Evolutionary conservation across 768 basidiomycete genomes (phyloP).

Genomic region (Dacryopinax primogenitus): DNA sequence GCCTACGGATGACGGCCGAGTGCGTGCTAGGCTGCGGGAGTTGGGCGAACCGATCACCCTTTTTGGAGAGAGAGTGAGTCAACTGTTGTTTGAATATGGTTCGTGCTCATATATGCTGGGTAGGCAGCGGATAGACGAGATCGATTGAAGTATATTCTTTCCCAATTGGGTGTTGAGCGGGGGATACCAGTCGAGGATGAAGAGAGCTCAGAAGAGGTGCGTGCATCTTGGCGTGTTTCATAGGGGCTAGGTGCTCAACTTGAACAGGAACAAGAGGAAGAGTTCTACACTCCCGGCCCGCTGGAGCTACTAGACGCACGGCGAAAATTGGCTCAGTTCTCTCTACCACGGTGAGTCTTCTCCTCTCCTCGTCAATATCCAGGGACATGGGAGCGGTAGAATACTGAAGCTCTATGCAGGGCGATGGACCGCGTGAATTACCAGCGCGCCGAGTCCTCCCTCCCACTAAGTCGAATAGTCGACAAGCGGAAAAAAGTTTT

Average conservation of each 20-base stretch:
- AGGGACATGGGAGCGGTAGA: constrained; percentile 10
- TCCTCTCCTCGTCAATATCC: neutral
- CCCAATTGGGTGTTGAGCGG: constrained; percentile 79
- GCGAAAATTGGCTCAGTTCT: constrained; percentile 79
- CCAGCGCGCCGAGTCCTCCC: constrained; percentile 78
- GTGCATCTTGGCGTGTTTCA: constrained; percentile 1
- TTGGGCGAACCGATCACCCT: constrained; percentile 95
- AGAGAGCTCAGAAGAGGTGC: constrained; percentile 56
- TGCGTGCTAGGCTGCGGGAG: constrained; percentile 77
- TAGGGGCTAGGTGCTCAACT: constrained; percentile 1
- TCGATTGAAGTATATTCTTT: constrained; percentile 85
- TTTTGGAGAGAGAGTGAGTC: constrained; percentile 85
- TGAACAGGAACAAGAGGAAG: constrained; percentile 51
- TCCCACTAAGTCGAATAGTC: constrained; percentile 78
- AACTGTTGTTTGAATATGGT: neutral
- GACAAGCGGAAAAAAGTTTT: constrained; percentile 89
- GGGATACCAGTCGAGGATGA: constrained; percentile 50
- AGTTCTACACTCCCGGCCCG: constrained; percentile 90
- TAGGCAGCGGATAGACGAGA: constrained; percentile 93
- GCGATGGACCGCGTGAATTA: constrained; percentile 88
- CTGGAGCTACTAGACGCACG: constrained; percentile 77
- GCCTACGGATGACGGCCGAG: constrained; percentile 91
- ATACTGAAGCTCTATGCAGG: constrained; percentile 43
- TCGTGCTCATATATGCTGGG: constrained; percentile 17
- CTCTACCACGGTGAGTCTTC: constrained; percentile 74